Evolutionary conservation across 2,329 filamentous ascomycete species (phyloP), one percentile per base, ranked within the genome.

Genomic region (Penicillium crustosum): DNA sequence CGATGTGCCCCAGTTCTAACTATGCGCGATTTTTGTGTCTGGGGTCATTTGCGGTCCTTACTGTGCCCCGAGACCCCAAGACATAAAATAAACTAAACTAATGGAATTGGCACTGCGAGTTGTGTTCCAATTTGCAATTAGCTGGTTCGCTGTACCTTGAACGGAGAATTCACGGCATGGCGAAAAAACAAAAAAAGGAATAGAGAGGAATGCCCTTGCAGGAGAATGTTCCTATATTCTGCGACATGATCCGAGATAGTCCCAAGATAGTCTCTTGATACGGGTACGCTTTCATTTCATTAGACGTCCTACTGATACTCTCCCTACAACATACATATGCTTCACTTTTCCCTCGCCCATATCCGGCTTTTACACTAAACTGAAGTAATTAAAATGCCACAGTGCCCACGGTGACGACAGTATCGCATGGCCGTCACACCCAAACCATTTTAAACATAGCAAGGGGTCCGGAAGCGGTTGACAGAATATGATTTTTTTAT

Each of bases 1-100:
- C 59, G 55, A 65, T 60, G 49, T 60, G 36, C 53, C 57, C 60
- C 53, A 52, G 38, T 48, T 61, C 64, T 67, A 49, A 67, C 63
- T 67, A 67, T 67, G 65, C 65, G 65, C 65, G 65, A 67, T 67
- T 67, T 64, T 65, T 50, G 29, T 50, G 25, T 57, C 55, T 57
- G 55, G 55, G 55, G 55, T 51, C 38, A 27, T 54, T 49, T 35
- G 12, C 25, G 38, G 27, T 55, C 53, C 38, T 55, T 55, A 55
- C 53, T 47, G 51, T 48, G n/a, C 19, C 42, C 54, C 49, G 48
- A 47, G 12, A 54, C 51, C 50, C 43, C 52, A 41, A 61, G 52
- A 55, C 44, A 51, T 44, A 31, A 23, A 25, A 55, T 21, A 53
- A 23, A 47, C 2, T 10, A 55, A 49, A 61, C 48, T 57, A 51